Base-by-base conservation (phyloP, 768 basidiomycete species). In the Tylopilus rubrobrunneus region DNA sequence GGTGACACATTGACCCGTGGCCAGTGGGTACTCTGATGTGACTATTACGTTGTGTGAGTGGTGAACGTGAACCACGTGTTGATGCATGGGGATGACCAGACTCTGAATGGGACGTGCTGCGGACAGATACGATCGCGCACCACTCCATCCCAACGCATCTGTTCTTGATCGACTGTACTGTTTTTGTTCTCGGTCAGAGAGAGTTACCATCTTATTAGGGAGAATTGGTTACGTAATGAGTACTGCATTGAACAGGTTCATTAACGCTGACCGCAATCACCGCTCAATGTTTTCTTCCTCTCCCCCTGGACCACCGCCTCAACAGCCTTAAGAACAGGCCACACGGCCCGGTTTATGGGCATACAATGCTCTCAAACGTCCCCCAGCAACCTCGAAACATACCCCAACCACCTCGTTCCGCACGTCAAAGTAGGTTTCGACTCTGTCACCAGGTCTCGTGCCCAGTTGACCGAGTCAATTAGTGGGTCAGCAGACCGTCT, bases 401-500 rank as follows among this genome's bases (percentile, higher is more conserved):
- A 17, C 51, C 51, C 0, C 67, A 61, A 52, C 57, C 15, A 17
- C 56, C 51, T 19, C 64, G 62, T 44, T 9, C 48, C 17, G 10
- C 47, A 5, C 66, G 61, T 43, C 64, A 43, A 65, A 62, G 64
- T 65, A 45, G 15, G 36, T 49, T 50, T 27, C n/a, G 9, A 34
- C 52, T 17, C 43, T 23, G 31, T 42, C 45, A 27, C 47, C 55
- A 52, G 48, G 47, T 57, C 61, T 51, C 27, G 29, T 43, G 2
- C 31, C 43, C 1, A 25, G 45, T 46, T 58, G 34, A 59, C 55
- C 29, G 39, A 37, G 10, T 39, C 46, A 34, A 33, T 47, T 15
- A 40, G 15, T 45, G 73, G 71, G 69, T 51, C 71, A 74, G 56
- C 71, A 69, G 29, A 72, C 72, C 44, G 74, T 83, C 25, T 62